phyloP scores from a whole-genome alignment of 129 eudicot species.

The Chrysanthemum lavandulifolium region DNA sequence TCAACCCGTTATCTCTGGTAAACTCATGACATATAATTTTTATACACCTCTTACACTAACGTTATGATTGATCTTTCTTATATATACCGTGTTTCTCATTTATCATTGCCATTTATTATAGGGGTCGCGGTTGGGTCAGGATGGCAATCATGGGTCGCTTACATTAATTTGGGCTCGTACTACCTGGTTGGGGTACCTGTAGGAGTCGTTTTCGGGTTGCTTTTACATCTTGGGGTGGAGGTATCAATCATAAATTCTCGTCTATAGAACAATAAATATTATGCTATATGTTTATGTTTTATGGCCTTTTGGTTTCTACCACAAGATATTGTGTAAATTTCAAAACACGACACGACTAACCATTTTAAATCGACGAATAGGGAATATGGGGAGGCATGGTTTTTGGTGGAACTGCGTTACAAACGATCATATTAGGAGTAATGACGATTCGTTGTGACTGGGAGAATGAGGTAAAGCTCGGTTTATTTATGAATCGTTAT shows the following conservation, averaged over 20 bases:
- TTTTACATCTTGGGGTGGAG: conserved; percentile 55
- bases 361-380: conserved; percentile 17
- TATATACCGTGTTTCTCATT: no score
- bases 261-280: no score
- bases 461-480: conserved; percentile 60
- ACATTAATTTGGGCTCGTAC: conserved; percentile 65
- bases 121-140: conserved; percentile 95
- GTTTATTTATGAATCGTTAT: no score
- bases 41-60: no score
- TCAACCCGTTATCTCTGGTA: conserved; percentile 77
- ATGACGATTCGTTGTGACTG: conserved; percentile 58
- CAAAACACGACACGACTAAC: no score
- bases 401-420: conserved; percentile 83
- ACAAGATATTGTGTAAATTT: no score
- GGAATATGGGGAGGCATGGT: conserved; percentile 92
- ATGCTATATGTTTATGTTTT: no score
- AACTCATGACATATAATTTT: neutral
- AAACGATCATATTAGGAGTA: conserved; percentile 51
- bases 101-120: neutral
- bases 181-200: conserved; percentile 74
- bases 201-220: conserved; percentile 57
- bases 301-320: no score
- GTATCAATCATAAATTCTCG: conserved; percentile 35
- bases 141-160: conserved; percentile 87
- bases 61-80: no score